These are phyloP conservation scores for Aspergillus melleus DNA, from an alignment of 2,329 filamentous ascomycete genomes.

Conservation along the genomic window DNA sequence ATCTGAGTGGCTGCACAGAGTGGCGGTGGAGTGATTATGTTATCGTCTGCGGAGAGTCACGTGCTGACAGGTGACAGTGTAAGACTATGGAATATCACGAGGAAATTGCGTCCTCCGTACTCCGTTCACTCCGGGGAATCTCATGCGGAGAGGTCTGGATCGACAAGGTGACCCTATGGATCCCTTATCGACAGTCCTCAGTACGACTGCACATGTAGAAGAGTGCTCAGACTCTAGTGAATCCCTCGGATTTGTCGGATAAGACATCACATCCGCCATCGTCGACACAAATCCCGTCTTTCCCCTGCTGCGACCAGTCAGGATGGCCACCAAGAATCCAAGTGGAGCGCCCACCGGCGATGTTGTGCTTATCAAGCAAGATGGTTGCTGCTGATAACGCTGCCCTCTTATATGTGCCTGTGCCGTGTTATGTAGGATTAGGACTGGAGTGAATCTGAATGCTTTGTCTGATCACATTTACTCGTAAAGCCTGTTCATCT, in stretches of 20 bases:
- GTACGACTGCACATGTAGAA: no score
- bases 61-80: background rate
- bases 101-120: no score
- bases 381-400: background rate
- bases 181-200: no score
- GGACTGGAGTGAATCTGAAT: background rate
- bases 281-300: background rate
- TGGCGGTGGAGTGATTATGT: background rate
- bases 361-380: conserved; percentile 11
- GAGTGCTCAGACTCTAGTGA: no score
- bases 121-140: no score
- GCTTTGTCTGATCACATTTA: background rate
- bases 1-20: background rate
- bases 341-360: conserved; percentile 2
- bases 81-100: no score
- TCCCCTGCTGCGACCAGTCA: background rate
- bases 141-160: no score
- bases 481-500: background rate
- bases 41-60: conserved; percentile 1
- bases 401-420: background rate
- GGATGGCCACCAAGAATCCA: background rate
- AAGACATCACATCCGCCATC: conserved; percentile 3
- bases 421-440: background rate
- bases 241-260: conserved; percentile 8
- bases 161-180: no score